Conservation (phyloP, 257 asterid genomes). For the Solanum okadae region DNA sequence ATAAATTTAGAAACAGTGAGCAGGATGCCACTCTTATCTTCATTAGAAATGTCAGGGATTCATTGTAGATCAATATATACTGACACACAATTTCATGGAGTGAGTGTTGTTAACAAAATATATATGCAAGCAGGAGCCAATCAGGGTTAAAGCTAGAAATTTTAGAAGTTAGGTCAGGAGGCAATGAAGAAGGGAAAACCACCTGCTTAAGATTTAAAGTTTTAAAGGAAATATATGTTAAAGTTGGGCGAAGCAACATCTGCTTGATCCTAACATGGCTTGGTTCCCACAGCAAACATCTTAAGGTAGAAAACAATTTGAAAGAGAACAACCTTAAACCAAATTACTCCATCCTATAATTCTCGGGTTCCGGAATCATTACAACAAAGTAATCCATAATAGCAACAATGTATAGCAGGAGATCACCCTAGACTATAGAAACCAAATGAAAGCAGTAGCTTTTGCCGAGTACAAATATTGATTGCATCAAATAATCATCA, state of each 20-base stretch:
- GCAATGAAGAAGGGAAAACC: neutral
- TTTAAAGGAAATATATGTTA: neutral
- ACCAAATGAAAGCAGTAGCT: neutral
- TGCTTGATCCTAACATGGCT: neutral
- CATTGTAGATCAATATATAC: neutral
- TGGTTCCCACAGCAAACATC: neutral
- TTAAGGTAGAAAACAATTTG: neutral
- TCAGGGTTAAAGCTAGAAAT: neutral
- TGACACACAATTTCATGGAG: neutral
- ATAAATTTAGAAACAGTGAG: neutral
- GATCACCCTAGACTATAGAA: neutral
- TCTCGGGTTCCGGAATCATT: neutral
- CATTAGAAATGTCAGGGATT: neutral
- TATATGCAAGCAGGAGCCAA: neutral
- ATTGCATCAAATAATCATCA: neutral
- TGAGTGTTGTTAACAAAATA: neutral
- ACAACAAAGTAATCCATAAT: neutral
- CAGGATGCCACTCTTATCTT: neutral
- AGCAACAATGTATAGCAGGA: neutral
- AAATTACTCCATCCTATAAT: neutral
- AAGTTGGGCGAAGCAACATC: neutral
- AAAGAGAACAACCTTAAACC: neutral
- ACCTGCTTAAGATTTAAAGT: neutral
- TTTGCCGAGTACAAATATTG: neutral
- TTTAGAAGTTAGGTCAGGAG: neutral